A percentile compares a stretch with the other conserved stretches of the same genome.
phyloP scores from a whole-genome alignment of 352 stramenopile species.

The Aphanomyces invadans region DNA sequence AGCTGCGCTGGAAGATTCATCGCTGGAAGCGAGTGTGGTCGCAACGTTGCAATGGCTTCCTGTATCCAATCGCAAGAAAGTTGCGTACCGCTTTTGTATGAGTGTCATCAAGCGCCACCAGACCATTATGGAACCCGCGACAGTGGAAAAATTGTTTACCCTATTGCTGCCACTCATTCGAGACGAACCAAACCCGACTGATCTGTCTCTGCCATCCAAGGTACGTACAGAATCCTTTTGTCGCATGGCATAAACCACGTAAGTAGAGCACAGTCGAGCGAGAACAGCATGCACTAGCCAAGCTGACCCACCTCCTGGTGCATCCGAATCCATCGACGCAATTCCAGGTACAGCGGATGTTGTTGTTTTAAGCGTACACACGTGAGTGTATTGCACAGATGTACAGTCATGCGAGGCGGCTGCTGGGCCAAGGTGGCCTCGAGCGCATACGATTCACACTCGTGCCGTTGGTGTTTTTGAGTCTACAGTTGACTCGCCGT shows the following conservation, averaged over 20 bases:
- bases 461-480: conserved; percentile 89
- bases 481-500: conserved; percentile 70
- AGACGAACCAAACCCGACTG: conserved; percentile 49
- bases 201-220: conserved; percentile 23
- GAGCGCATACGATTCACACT: conserved; percentile 88
- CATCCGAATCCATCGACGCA: conserved; percentile 57
- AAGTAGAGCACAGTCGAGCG: conserved; percentile 54
- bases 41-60: conserved; percentile 21
- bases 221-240: too few relatives aligned
- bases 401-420: conserved; percentile 52
- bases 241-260: not conserved
- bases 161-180: conserved; percentile 89
- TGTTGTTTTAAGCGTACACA: conserved; percentile 7
- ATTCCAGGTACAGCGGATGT: conserved; percentile 59
- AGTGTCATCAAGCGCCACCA: conserved; percentile 40
- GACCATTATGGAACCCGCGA: conserved; percentile 29
- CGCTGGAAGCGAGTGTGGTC: not conserved
- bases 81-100: conserved; percentile 43
- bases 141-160: conserved; percentile 51
- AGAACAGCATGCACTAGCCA: conserved; percentile 89
- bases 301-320: conserved; percentile 89
- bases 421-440: conserved; percentile 78
- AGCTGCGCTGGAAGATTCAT: conserved; percentile 35
- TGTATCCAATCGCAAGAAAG: conserved; percentile 35
- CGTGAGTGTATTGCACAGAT: conserved; percentile 49